These are phyloP conservation scores for Brassica hybrid DNA, from an alignment of 441 rosid genomes.

Conservation along the genomic window DNA sequence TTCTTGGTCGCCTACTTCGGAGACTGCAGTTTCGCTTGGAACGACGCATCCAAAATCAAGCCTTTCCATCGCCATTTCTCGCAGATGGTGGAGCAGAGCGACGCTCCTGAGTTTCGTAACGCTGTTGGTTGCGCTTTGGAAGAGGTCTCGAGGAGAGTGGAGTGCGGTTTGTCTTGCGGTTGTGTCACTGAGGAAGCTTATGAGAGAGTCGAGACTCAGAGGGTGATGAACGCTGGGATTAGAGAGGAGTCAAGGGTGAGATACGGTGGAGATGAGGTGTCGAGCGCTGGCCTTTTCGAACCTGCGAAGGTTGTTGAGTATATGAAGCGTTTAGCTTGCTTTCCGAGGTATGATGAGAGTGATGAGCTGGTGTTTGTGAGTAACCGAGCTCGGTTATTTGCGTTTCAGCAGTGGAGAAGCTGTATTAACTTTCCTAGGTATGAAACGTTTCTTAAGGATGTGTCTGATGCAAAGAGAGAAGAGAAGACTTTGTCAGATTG, in stretches of 20 bases:
- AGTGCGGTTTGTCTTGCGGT: slow-evolving; percentile 65
- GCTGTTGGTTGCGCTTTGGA: slow-evolving; percentile 75
- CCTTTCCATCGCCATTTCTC: slow-evolving; percentile 60
- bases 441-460: not conserved
- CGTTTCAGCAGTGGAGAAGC: slow-evolving; percentile 68
- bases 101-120: slow-evolving; percentile 45
- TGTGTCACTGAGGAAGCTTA: slow-evolving; percentile 58
- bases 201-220: slow-evolving; percentile 51
- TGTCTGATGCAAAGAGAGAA: slow-evolving; percentile 19
- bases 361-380: slow-evolving; percentile 54
- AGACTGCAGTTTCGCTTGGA: slow-evolving; percentile 78
- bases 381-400: slow-evolving; percentile 58
- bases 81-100: slow-evolving; percentile 63
- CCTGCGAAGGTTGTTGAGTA: slow-evolving; percentile 51
- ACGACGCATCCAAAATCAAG: slow-evolving; percentile 57
- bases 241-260: slow-evolving; percentile 47
- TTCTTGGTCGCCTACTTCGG: slow-evolving; percentile 69
- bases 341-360: slow-evolving; percentile 40
- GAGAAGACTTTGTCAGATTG: slow-evolving; percentile 30
- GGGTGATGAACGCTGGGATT: slow-evolving; percentile 58
- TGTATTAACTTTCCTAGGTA: slow-evolving; percentile 41
- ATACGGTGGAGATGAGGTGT: slow-evolving; percentile 51
- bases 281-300: slow-evolving; percentile 49
- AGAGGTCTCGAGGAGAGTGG: slow-evolving; percentile 72
- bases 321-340: slow-evolving; percentile 53